Conservation (phyloP, 805 yeast genomes). For the Pichia occidentalis region DNA sequence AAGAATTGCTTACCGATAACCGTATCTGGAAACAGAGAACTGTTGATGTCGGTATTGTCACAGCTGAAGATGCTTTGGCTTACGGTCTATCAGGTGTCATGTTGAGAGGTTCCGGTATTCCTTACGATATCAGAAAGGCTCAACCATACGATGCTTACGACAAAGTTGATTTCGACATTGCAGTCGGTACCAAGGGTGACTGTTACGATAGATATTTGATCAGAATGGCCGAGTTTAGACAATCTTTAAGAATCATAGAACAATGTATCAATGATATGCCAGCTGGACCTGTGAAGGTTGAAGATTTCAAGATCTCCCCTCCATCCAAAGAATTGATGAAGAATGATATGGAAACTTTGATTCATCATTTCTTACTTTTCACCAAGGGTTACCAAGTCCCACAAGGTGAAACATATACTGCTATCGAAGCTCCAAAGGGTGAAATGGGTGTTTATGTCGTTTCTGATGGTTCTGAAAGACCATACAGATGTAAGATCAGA, state of each 20-base stretch:
- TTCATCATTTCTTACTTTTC: conserved; percentile 81
- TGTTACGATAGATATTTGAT: conserved; percentile 84
- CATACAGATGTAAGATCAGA: conserved; percentile 86
- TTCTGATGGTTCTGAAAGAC: conserved; percentile 84
- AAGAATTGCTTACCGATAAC: conserved; percentile 82
- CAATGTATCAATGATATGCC: conserved; percentile 92
- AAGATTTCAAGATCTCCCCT: conserved; percentile 78
- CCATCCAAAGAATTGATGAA: conserved; percentile 81
- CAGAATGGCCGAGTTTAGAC: conserved; percentile 91
- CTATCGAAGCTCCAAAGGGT: conserved; percentile 92
- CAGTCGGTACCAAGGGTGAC: conserved; percentile 84
- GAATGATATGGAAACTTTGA: conserved; percentile 87
- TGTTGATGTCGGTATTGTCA: conserved; percentile 66
- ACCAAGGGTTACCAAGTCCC: conserved; percentile 89
- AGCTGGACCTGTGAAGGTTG: conserved; percentile 85
- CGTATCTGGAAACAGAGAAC: conserved; percentile 92
- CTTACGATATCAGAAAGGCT: conserved; percentile 77
- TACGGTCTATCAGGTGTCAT: conserved; percentile 79
- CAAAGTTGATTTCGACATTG: conserved; percentile 75
- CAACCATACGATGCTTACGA: conserved; percentile 91
- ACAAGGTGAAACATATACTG: conserved; percentile 85
- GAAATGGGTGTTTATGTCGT: conserved; percentile 90
- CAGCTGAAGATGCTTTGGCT: conserved; percentile 83
- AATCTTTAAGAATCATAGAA: conserved; percentile 79
- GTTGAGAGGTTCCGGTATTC: conserved; percentile 88